Base-by-base conservation (phyloP, 768 basidiomycete genomes). In the Mycena olivaceomarginata region DNA sequence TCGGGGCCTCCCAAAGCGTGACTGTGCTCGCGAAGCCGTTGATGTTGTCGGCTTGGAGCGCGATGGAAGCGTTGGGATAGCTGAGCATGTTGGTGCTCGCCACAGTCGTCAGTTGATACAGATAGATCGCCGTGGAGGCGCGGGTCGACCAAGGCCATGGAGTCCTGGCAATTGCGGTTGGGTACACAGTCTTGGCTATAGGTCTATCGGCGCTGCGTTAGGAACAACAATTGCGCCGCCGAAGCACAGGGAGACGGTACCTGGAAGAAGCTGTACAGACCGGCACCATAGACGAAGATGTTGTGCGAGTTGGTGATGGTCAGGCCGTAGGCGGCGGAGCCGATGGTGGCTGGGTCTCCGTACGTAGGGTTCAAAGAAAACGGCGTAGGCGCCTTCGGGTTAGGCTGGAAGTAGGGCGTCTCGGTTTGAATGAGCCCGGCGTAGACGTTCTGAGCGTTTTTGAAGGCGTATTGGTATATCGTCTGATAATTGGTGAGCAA, bases 231-330 rank as follows among this genome's bases (percentile, higher is more conserved):
- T n/a, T 4, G 15, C 16, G 2, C 7, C 11, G 31, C 25, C 6
- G 5, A 57, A 57, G 31, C 15, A 40, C 18, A 62, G 37, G 80
- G 70, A 68, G 87, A 85, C 8, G 76, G 82, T 78, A 88, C 87
- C 85, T 91, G 84, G 89, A 88, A 92, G 84, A 92, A 92, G 80
- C 86, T 89, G 83, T 92, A 92, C 62, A 90, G 82, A 0, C 91
- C 91, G 7, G 87, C 89, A 86, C 89, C 91, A 79, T 89, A 91
- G 74, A 91, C 77, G 5, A 88, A 82, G 53, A 91, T 87, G 77
- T 86, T 82, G 73, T 81, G 81, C 18, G 91, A 91, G 66, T 82
- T 80, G 46, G 82, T 75, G 45, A 92, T 86, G 43, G 85, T 80
- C 59, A 92, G 79, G 6, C 85, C 88, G 89, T 90, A 91, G 0